Evolutionary conservation across 1,284 basidiomycete genomes (phyloP).

Genomic region (Pholiota adiposa): DNA sequence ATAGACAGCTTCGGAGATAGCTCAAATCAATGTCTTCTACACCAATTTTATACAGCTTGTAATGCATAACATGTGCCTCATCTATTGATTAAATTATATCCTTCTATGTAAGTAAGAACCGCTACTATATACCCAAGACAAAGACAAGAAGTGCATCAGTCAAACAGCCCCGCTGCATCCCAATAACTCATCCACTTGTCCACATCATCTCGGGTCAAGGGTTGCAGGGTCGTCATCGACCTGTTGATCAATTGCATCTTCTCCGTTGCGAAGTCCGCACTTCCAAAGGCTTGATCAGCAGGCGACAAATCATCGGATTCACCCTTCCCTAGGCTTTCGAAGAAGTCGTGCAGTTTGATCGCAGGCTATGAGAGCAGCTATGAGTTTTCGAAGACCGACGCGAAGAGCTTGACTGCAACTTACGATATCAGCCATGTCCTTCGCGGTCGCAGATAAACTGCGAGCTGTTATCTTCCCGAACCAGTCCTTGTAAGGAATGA

Average conservation of each 20-base stretch:
- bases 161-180: background rate
- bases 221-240: background rate
- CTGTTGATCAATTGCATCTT: constrained; percentile 3
- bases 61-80: too few species aligned
- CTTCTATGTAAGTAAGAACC: background rate
- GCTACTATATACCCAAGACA: background rate
- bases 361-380: constrained; percentile 3
- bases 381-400: background rate
- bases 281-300: background rate
- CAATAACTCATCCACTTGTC: background rate
- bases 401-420: background rate
- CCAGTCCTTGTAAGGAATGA: background rate
- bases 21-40: too few species aligned
- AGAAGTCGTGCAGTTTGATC: constrained; percentile 10
- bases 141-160: background rate
- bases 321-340: background rate
- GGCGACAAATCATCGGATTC: background rate
- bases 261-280: background rate
- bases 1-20: too few species aligned
- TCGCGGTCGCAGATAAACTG: background rate
- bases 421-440: background rate
- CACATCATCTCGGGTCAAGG: background rate
- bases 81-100: too few species aligned
- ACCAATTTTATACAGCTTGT: too few species aligned
- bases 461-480: background rate